Base-by-base conservation (phyloP, 2,329 filamentous ascomycete genomes). In the Colletotrichum shisoi region DNA sequence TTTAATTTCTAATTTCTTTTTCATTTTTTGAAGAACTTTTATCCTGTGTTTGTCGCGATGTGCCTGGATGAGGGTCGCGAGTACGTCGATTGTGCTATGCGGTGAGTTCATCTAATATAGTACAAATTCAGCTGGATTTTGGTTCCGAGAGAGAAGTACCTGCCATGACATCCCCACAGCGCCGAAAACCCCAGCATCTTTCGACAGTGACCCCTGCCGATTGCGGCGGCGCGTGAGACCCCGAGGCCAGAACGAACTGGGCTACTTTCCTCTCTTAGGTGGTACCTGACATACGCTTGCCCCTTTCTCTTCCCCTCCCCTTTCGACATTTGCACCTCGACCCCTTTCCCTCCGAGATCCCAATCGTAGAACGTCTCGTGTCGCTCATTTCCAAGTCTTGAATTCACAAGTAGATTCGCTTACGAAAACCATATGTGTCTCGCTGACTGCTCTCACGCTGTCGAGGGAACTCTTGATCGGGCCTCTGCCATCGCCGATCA, bases 311-410 rank as follows among this genome's bases (percentile, higher is more conserved):
- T 44, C 27, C 40, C 19, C 45, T 39, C 49, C 27, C 34, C 42
- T 51, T 53, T 61, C 40, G 62, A 48, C 19, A 37, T 31, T 49
- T 56, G 31, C 53, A 63, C 40, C 11, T 49, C 45, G 40, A 53
- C 31, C 48, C 48, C 48, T 40, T 44, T 53, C 34, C 19, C 54
- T 24, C 40, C 60, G 49, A 54, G 52, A 44, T 64, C 59, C 53
- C 64, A 46, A 21, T 37, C 15, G 54, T 42, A 48, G 64, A 64
- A 63, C 64, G n/a, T 59, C 34, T 67, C 53, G n/a, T 67, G 61
- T 59, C 61, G 49, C 64, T 67, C 61, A 64, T 59, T 64, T 64
- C 24, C 19, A 60, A 45, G 48, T 34, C 24, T 54, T 59, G 21
- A 48, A 51, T 40, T 24, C 53, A 58, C 42, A 54, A 19, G 54